These are phyloP conservation scores for Saprolegnia parasitica DNA, from an alignment of 352 stramenopile genomes.

Conservation along the genomic window DNA sequence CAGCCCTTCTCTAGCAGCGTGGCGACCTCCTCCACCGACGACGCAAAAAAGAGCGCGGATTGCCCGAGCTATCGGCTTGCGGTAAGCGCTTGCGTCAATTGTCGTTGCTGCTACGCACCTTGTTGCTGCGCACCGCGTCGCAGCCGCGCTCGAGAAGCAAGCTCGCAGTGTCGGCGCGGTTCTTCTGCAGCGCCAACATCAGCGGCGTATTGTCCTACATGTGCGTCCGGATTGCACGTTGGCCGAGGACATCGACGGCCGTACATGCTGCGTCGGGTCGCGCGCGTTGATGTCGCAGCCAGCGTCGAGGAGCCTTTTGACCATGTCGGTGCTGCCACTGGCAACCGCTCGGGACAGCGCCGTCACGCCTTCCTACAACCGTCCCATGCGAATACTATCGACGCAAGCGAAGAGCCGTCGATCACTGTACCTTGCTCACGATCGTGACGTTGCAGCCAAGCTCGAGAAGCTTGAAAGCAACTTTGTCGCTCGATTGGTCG, in stretches of 20 bases:
- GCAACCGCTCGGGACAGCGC: neutral
- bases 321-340: neutral
- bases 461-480: neutral
- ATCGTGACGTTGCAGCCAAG: neutral
- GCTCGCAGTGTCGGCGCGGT: neutral
- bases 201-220: constrained; percentile 9
- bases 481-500: too few relatives aligned
- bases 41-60: neutral
- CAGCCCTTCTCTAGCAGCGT: neutral
- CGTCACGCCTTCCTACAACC: neutral
- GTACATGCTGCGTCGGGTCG: neutral
- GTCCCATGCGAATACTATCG: neutral
- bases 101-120: neutral
- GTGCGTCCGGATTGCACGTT: too few relatives aligned
- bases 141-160: neutral
- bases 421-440: neutral
- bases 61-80: neutral
- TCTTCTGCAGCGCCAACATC: neutral
- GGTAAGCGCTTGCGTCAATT: neutral
- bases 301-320: neutral
- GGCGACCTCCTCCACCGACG: neutral
- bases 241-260: neutral
- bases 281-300: constrained; percentile 10
- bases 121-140: neutral
- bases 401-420: neutral